Evolutionary conservation across 2,329 filamentous ascomycete genomes (phyloP), one percentile per base, ranked within the genome.

Genomic region (Orbilia oligospora): DNA sequence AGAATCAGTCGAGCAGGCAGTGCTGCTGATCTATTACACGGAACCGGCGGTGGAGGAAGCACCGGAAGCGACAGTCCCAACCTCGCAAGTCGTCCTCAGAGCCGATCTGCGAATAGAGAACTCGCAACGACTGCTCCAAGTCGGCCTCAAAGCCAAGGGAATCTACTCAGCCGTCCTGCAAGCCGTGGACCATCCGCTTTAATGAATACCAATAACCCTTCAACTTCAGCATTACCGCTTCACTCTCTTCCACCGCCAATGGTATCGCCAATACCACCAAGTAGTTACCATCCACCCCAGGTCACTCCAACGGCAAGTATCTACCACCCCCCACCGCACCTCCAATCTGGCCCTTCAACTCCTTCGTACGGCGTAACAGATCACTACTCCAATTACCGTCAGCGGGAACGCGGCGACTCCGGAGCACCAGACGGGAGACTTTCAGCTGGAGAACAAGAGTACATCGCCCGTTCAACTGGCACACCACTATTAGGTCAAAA

Each of bases 371-470:
- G 44, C 6, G 46, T 66, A 55, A 66, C 65, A 10, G 55, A 67
- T 65, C 86, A 85, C 33, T 84, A 83, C 67, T 83, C 83, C 44
- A 18, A 51, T 88, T 0, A 88, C 58, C 76, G 67, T n/a, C 69
- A 80, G n/a, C 79, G 70, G 27, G 71, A 38, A 81, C 83, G 12
- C 84, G 82, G 66, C 83, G 14, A 80, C 81, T 41, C 70, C 71
- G 14, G 73, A 8, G 38, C 20, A 30, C 33, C 33, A 8, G 33
- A 12, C 10, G 85, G 86, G 0, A 89, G 91, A 72, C 87, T 97
- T n/a, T 94, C 92, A 20, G 94, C 94, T 18, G 90, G 92, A 16
- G 94, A 97, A 84, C 94, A 97, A 83, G 93, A 97, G 84, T 91
- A 97, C 81, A 88, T 97, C n/a, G 92, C 94, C 9, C 90, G 92